phyloP scores from a whole-genome alignment of 306 rosid genomes.

The Casuarina cunninghamiana region DNA sequence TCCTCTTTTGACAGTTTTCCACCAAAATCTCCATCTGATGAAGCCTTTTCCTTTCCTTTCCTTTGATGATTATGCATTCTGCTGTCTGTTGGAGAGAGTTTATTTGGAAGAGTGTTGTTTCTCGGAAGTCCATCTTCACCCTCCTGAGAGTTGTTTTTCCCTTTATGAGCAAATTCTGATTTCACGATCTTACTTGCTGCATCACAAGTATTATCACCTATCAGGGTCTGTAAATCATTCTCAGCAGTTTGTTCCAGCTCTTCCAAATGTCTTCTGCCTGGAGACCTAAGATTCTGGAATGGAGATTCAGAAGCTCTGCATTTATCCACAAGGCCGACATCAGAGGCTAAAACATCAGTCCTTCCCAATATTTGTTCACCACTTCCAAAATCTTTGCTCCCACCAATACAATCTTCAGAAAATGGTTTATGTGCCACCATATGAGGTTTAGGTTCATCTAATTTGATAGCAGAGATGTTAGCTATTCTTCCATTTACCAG shows the following conservation, averaged over 20 bases:
- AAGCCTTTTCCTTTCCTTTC: constrained; percentile 62
- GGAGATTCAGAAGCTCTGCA: constrained; percentile 25
- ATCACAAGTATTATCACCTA: constrained; percentile 31
- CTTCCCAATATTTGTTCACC: constrained; percentile 29
- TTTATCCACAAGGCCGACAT: constrained; percentile 26
- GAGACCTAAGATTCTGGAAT: constrained; percentile 28
- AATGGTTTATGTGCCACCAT: constrained; percentile 31
- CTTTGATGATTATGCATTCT: constrained; percentile 30
- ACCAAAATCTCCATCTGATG: constrained; percentile 43
- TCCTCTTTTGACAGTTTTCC: constrained; percentile 46
- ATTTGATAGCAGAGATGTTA: constrained; percentile 25
- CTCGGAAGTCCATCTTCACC: constrained; percentile 24
- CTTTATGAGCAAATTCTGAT: constrained; percentile 22
- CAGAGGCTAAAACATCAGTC: constrained; percentile 24
- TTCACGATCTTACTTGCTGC: constrained; percentile 26
- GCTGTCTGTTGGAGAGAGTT: constrained; percentile 49
- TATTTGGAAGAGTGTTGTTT: constrained; percentile 31
- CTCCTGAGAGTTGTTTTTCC: constrained; percentile 29
- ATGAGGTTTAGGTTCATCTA: constrained; percentile 37
- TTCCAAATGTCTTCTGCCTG: constrained; percentile 30
- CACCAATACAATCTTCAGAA: constrained; percentile 26
- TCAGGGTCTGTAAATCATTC: constrained; percentile 46
- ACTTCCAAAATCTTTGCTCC: constrained; percentile 31
- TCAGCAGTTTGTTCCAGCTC: constrained; percentile 54
- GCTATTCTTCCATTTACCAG: constrained; percentile 27